Percentiles rank a stretch among this genome's conserved stretches.
phyloP scores from a whole-genome alignment of 2,329 filamentous ascomycete genomes.

The Diaporthe vexans region DNA sequence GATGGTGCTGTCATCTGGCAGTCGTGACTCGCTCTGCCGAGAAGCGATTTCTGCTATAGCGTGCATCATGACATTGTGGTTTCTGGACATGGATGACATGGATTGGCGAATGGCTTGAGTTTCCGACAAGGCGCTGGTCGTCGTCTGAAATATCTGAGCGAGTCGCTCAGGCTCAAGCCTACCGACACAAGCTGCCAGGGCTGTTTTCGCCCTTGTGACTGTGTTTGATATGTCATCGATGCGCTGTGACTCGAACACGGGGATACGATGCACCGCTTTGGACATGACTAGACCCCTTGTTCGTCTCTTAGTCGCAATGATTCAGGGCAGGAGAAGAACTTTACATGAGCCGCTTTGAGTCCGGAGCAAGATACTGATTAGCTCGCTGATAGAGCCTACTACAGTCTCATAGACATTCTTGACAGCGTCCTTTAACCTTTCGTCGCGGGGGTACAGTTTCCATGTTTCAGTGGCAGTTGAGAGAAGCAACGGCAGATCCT shows the following conservation, averaged over 20 bases:
- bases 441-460: neutral
- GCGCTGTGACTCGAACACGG: neutral
- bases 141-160: neutral
- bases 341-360: slow-evolving; percentile 10
- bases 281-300: neutral
- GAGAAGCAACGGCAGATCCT: slow-evolving; percentile 8
- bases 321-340: neutral
- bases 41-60: neutral
- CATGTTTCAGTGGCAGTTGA: neutral
- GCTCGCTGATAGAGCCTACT: neutral
- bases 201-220: neutral
- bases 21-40: neutral
- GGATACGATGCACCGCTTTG: neutral
- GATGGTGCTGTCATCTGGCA: neutral
- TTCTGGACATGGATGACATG: neutral
- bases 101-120: neutral
- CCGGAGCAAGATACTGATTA: slow-evolving; percentile 4
- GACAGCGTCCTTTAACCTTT: neutral
- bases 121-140: neutral
- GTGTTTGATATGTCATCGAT: neutral
- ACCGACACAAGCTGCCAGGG: neutral
- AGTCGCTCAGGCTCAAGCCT: slow-evolving; percentile 1
- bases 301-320: neutral
- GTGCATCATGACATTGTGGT: neutral
- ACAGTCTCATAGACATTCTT: neutral